Conservation (phyloP, 331 rosid species). For the Acacia pycnantha region DNA sequence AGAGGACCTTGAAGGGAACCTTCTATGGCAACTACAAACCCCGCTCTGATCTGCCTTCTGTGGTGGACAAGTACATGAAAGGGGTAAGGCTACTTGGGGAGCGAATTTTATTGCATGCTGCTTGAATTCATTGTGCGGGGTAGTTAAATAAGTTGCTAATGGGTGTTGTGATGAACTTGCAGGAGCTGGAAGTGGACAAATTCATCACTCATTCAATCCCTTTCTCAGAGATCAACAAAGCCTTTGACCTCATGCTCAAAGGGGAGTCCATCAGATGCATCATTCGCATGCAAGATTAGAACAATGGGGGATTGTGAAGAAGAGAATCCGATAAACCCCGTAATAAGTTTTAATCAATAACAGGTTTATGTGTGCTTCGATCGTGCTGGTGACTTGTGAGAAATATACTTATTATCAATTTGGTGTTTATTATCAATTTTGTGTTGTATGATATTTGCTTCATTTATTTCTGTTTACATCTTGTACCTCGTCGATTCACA, state of each 20-base stretch:
- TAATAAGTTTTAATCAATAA: background rate
- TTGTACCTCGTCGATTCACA: background rate
- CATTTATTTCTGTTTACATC: background rate
- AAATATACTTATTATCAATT: background rate
- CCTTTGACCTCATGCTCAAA: constrained; percentile 73
- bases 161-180: constrained; percentile 10
- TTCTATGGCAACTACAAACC: constrained; percentile 94
- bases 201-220: constrained; percentile 79
- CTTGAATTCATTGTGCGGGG: background rate
- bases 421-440: background rate
- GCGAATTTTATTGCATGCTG: background rate
- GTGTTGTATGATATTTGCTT: background rate
- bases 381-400: background rate
- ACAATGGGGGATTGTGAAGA: background rate
- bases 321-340: background rate
- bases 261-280: constrained; percentile 79
- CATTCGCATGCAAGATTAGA: constrained; percentile 58
- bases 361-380: background rate
- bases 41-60: constrained; percentile 70
- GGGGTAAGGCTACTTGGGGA: constrained; percentile 44
- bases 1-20: constrained; percentile 94
- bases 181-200: constrained; percentile 87
- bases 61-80: constrained; percentile 80
- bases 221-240: constrained; percentile 83
- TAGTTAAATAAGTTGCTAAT: background rate